Conservation (phyloP, 179 eudicot genomes). For the Beta lomatogona region DNA sequence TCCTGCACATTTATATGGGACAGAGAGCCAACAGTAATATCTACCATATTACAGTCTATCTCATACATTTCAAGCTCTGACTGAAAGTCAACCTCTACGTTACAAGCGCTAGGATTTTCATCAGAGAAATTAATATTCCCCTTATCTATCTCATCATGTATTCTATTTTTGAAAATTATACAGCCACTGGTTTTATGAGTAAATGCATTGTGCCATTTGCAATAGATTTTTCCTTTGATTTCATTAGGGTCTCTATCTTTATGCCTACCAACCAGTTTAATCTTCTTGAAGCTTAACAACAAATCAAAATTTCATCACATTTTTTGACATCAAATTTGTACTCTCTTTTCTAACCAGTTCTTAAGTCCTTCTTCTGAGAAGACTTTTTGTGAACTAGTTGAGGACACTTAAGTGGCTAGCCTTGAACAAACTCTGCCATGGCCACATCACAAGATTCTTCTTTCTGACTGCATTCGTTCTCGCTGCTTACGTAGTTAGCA, state of each 20-base stretch:
- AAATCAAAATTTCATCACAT: neutral
- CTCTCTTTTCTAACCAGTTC: neutral
- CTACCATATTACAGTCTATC: no score
- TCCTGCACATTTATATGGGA: no score
- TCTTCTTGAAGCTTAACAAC: neutral
- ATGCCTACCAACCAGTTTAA: neutral
- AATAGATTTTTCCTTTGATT: neutral
- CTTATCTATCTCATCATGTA: no score
- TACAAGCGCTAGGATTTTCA: no score
- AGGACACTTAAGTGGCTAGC: neutral
- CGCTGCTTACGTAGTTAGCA: neutral
- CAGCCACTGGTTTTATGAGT: no score
- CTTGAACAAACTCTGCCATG: neutral
- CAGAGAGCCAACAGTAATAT: no score
- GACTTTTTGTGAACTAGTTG: neutral
- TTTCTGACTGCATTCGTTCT: rapidly evolving
- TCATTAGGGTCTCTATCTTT: no score
- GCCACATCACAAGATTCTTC: neutral
- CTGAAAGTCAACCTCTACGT: rapidly evolving
- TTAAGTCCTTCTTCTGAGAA: neutral
- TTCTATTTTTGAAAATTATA: no score
- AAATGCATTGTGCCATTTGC: neutral
- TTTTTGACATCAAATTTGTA: neutral
- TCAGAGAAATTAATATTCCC: neutral
- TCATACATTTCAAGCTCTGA: no score